A percentile compares a stretch with the other conserved stretches of the same genome.
Conservation (phyloP, 495 filamentous ascomycete genomes). For the Bathelium albidoporum region DNA sequence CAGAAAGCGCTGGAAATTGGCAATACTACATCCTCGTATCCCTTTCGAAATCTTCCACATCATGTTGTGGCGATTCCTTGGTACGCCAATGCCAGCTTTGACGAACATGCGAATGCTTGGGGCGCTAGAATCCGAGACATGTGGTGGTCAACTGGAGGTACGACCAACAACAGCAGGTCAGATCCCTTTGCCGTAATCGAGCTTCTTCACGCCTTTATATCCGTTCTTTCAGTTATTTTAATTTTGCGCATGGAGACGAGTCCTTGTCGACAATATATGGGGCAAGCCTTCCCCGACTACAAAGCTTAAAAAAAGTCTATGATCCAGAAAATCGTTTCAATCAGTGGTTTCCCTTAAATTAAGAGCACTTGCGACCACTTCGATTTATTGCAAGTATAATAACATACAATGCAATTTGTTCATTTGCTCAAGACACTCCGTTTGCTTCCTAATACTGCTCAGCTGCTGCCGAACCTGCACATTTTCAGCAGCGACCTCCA, state of each 20-base stretch:
- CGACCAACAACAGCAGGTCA: background rate
- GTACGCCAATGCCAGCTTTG: slow-evolving; percentile 23
- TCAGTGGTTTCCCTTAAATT: slow-evolving; percentile 7
- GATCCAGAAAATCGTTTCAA: slow-evolving; percentile 19
- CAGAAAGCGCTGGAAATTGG: background rate
- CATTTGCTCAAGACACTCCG: no score
- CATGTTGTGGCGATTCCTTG: slow-evolving; percentile 25
- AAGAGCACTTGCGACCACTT: no score
- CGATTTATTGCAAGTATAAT: no score
- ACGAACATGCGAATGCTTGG: slow-evolving; percentile 21
- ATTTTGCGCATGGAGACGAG: slow-evolving; percentile 25
- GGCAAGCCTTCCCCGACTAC: slow-evolving; percentile 9
- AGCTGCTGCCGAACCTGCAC: no score
- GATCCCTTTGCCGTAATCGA: background rate
- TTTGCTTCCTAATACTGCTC: no score
- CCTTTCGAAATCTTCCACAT: slow-evolving; percentile 18
- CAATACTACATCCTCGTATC: slow-evolving; percentile 9
- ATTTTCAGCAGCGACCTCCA: no score
- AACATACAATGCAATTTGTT: no score
- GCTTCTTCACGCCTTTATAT: slow-evolving; percentile 2
- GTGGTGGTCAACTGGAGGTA: background rate
- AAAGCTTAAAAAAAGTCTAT: slow-evolving; percentile 14
- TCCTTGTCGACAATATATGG: slow-evolving; percentile 15
- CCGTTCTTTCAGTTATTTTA: slow-evolving; percentile 15
- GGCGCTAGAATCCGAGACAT: slow-evolving; percentile 7